phyloP scores from a whole-genome alignment of 1,284 basidiomycete species.

The Coniferiporia weirii region DNA sequence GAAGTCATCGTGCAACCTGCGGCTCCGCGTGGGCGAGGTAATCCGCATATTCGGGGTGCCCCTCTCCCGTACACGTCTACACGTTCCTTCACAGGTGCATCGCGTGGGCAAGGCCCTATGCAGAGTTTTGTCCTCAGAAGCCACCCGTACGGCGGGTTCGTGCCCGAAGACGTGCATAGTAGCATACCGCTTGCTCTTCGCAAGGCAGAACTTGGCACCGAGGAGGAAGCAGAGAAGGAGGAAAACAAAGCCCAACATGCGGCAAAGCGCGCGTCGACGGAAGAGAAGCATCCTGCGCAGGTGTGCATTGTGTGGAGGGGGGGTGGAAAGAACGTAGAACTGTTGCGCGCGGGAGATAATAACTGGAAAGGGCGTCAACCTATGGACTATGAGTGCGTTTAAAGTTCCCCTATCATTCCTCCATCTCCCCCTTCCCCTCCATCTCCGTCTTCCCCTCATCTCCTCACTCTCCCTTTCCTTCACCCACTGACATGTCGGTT shows the following conservation, averaged over 20 bases:
- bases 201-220: slow-evolving; percentile 27
- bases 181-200: slow-evolving; percentile 55
- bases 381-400: slow-evolving; percentile 59
- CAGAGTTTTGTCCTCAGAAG: slow-evolving; percentile 24
- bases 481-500: slow-evolving; percentile 8
- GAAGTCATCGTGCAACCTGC: slow-evolving; percentile 1
- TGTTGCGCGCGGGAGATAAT: slow-evolving; percentile 66
- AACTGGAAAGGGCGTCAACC: slow-evolving; percentile 62
- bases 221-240: slow-evolving; percentile 29
- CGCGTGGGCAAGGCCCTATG: slow-evolving; percentile 13
- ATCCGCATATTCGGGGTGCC: slow-evolving; percentile 29
- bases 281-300: slow-evolving; percentile 34
- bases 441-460: background rate
- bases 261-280: slow-evolving; percentile 30
- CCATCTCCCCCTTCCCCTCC: background rate
- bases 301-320: slow-evolving; percentile 61
- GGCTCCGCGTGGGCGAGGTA: slow-evolving; percentile 21
- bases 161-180: slow-evolving; percentile 55
- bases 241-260: slow-evolving; percentile 17
- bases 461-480: background rate
- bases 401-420: slow-evolving; percentile 1
- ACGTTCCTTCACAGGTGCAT: slow-evolving; percentile 30
- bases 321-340: slow-evolving; percentile 52
- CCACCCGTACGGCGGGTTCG: slow-evolving; percentile 32
- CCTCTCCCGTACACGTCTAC: slow-evolving; percentile 32